phyloP scores from a whole-genome alignment of 1,139 yeast species.

The Geotrichum citri-aurantii region DNA sequence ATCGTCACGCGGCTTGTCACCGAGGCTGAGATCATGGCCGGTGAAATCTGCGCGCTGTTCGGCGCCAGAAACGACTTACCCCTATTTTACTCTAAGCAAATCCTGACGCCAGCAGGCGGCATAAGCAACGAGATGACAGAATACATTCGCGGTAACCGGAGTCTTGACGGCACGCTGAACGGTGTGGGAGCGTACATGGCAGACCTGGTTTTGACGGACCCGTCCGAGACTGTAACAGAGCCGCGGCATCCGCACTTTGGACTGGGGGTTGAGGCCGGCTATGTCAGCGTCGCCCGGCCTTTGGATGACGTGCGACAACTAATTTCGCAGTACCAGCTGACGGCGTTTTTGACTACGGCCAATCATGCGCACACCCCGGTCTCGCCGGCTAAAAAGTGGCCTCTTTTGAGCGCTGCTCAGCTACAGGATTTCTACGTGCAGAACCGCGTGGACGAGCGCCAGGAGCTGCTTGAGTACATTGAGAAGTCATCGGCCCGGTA shows the following conservation, averaged over 20 bases:
- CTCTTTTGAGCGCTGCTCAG: background rate
- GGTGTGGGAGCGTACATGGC: slow-evolving; percentile 14
- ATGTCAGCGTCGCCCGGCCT: slow-evolving; percentile 26
- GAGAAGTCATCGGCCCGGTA: slow-evolving; percentile 19
- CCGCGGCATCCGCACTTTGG: slow-evolving; percentile 22
- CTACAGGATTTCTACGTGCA: background rate
- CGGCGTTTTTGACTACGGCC: background rate
- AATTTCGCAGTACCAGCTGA: slow-evolving; percentile 23
- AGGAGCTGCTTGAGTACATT: background rate
- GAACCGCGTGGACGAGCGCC: background rate
- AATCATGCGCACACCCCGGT: background rate
- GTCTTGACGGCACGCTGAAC: slow-evolving; percentile 9
- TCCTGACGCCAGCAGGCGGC: background rate
- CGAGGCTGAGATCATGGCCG: slow-evolving; percentile 18
- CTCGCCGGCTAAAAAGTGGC: background rate
- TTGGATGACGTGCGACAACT: slow-evolving; percentile 23
- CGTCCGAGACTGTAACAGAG: background rate
- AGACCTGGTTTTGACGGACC: slow-evolving; percentile 2
- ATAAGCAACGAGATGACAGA: background rate
- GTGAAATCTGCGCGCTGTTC: slow-evolving; percentile 18
- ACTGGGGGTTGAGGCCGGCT: slow-evolving; percentile 24
- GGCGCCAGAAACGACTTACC: slow-evolving; percentile 15
- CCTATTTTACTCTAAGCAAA: slow-evolving; percentile 17
- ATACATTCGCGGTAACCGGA: background rate
- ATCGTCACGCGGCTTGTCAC: slow-evolving; percentile 4